These are phyloP conservation scores for Oxytropis ochrocephala DNA, from an alignment of 306 rosid species.

Conservation along the genomic window DNA sequence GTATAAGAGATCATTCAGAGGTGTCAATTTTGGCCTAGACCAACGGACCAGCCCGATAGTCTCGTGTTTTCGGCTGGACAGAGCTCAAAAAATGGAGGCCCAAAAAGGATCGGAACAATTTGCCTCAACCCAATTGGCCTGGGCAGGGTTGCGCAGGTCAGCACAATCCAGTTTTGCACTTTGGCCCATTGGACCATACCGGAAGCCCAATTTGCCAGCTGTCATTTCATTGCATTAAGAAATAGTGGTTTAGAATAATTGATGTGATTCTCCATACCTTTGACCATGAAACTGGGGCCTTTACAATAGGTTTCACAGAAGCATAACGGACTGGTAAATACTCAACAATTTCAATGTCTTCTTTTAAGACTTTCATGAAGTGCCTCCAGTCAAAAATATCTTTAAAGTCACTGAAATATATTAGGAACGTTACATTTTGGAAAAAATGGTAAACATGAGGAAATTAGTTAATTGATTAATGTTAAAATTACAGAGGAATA, in stretches of 20 bases:
- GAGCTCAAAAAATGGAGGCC: no score
- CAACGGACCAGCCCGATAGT: no score
- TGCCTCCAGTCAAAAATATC: constrained; percentile 96
- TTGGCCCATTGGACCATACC: no score
- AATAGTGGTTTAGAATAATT: neutral
- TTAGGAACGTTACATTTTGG: constrained; percentile 26
- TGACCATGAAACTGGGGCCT: constrained; percentile 98
- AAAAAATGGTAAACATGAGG: constrained; percentile 5
- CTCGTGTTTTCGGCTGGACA: no score
- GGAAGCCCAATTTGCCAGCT: no score
- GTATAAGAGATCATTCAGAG: constrained; percentile 17
- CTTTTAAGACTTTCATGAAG: constrained; percentile 68
- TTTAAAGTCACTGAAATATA: constrained; percentile 78
- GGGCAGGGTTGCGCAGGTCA: no score
- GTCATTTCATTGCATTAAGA: neutral
- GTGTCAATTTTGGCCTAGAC: no score
- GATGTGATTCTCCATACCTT: constrained; percentile 45
- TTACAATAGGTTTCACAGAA: constrained; percentile 43
- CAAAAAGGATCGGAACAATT: no score
- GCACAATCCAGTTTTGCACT: no score
- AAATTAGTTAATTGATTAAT: neutral
- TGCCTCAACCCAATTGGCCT: no score
- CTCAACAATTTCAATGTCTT: constrained; percentile 70
- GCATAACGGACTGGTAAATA: constrained; percentile 61
- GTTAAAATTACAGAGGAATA: neutral